phyloP scores from a whole-genome alignment of 1,284 basidiomycete genomes.

The Wolfiporia cocos region DNA sequence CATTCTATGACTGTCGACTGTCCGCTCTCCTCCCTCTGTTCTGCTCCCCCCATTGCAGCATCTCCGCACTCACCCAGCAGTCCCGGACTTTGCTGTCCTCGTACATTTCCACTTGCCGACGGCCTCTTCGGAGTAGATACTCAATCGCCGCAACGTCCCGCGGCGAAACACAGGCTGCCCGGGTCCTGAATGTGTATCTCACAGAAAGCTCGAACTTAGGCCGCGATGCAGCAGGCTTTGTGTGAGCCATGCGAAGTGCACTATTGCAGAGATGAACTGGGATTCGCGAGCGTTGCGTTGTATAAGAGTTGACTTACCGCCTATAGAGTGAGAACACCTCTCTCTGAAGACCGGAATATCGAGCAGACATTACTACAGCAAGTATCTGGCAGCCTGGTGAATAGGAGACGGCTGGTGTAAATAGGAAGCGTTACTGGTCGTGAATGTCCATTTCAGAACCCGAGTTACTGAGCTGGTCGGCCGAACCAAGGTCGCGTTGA shows the following conservation, averaged over 20 bases:
- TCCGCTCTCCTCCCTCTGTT: conserved; percentile 10
- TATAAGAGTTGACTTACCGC: conserved; percentile 42
- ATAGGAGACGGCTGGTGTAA: too few relatives aligned
- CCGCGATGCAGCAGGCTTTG: conserved; percentile 53
- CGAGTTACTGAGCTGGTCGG: conserved; percentile 1
- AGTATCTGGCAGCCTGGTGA: neutral
- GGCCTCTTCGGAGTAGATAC: conserved; percentile 62
- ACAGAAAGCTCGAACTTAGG: conserved; percentile 62
- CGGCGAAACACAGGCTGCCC: conserved; percentile 52
- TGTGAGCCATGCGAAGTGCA: conserved; percentile 64
- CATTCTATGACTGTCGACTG: too few relatives aligned
- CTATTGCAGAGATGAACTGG: too few relatives aligned
- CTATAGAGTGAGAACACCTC: conserved; percentile 70
- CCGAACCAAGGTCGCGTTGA: conserved; percentile 1
- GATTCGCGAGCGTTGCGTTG: too few relatives aligned
- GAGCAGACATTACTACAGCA: conserved; percentile 13
- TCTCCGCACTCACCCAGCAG: conserved; percentile 63
- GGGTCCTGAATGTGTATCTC: conserved; percentile 61
- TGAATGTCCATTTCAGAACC: too few relatives aligned
- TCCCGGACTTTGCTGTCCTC: conserved; percentile 62
- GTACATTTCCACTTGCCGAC: conserved; percentile 60
- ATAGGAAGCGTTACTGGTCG: too few relatives aligned
- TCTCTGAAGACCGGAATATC: conserved; percentile 59
- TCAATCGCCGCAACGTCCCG: conserved; percentile 65
- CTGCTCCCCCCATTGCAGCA: conserved; percentile 52